Base-by-base conservation (phyloP, 495 filamentous ascomycete species). In the Penicillium alfredii region DNA sequence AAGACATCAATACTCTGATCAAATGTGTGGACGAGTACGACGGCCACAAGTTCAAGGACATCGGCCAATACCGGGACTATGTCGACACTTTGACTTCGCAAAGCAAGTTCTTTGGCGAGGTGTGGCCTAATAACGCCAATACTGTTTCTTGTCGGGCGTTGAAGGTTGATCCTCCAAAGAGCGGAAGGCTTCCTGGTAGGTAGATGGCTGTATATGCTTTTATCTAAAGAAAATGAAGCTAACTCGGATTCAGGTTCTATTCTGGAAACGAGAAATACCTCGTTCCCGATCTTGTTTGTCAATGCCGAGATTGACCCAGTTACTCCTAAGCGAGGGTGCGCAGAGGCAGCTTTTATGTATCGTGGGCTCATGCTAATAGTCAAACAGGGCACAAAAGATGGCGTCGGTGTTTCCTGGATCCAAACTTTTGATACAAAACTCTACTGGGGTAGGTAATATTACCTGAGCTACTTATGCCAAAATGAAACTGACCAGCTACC, bases 1-100 rank as follows among this genome's bases (percentile, higher is more conserved):
- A 13, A n/a, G 33, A 36, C 14, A 20, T 24, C 21, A 20, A 36
- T 17, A 36, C 33, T 4, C 25, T 36, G n/a, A 36, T 36, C 17
- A 36, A 36, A 20, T 36, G 33, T 36, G 33, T 36, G 7, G 33
- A 36, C 14, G 20, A 20, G n/a, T 36, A 36, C n/a, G 18, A 5
- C 8, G 33, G 33, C 3, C 18, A 23, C 7, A 22, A 24, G 7
- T 36, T 24, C 20, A 6, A 9, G 1, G 25, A 11, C 7, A 14
- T 36, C 20, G 10, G n/a, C n/a, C 20, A 36, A 9, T 36, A 23
- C 20, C 8, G 33, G 4, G 32, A 17, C 13, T 35, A 17, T 12
- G 12, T 18, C 13, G 21, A 25, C 14, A n/a, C 21, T 8, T 20
- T 36, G 33, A 25, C 19, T 6, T 25, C 12, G 3, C n/a, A 36